Base-by-base conservation (phyloP, 23 red algal genomes). In the Agarophyton chilense region DNA sequence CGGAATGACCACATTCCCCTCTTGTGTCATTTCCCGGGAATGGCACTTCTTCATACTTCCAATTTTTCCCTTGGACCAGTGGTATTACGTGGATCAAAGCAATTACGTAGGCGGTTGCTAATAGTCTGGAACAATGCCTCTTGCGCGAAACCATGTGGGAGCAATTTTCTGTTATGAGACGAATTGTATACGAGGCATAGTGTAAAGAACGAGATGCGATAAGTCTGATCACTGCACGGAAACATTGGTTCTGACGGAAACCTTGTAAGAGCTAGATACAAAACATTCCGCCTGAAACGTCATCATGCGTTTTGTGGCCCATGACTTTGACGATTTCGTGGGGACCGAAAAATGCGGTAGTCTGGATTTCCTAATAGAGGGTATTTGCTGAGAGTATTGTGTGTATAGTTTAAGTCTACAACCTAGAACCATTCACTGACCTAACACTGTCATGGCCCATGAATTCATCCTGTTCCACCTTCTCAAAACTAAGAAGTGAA, bases 61-160 rank as follows among this genome's bases (percentile, higher is more conserved):
- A 74, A 49, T 34, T 47, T 49, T 33, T 74, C 16, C 68, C 68
- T 1, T 74, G 41, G 26, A 74, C 68, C 24, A 31, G 3, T 47
- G 68, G 38, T 49, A 26, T 29, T 8, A 18, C 18, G 21, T 29
- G 24, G n/a, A 74, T 24, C 41, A 43, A 74, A 29, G 17, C 68
- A 74, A 74, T 32, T 10, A 47, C 4, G 43, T 1, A 49, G 13
- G 24, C 14, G n/a, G n/a, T 47, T 49, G 7, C 18, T 21, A 74
- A 74, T 3, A 74, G 41, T 43, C 2, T 10, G 14, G 24, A 74
- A 33, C 13, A 74, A 1, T 18, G 29, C 8, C 36, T 47, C 25
- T 18, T 43, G 21, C 24, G 40, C 43, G 68, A 74, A 47, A 74
- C 21, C 68, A 74, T 74, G 68, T 74, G 47, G 68, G 47, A 49